Evolutionary conservation across 2,329 filamentous ascomycete genomes (phyloP), one percentile per base, ranked within the genome.

Genomic region (Fusarium fujikuroi): DNA sequence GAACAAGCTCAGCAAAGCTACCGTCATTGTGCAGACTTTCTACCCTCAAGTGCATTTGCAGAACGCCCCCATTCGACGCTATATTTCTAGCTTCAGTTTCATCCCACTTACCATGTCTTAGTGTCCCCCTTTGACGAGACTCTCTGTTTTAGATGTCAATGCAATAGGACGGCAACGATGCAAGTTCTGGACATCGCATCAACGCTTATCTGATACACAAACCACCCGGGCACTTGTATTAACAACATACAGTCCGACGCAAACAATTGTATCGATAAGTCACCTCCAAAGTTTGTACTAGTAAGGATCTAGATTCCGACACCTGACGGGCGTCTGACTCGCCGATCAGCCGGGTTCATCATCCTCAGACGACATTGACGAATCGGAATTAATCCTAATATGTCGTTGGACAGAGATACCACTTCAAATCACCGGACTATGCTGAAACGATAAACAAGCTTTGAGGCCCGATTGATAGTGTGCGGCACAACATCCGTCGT

Each of bases 171-270:
- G 5, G 18, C 21, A 49, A 32, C 3, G 10, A 2, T 18, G 21
- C 15, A 7, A 2, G 4, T 32, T 18, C 21, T 32, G 18, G 46
- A 32, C 10, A 14, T 50, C 11, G 3, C 21, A 7, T 23, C 28
- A 5, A 34, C 28, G 1, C 21, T 19, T 32, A 23, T 32, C 21
- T 23, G 28, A 32, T 32, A 7, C 15, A 2, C 15, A 49, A 5
- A 0, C 10, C 10, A 18, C 15, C 3, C 7, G 2, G 10, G 10
- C 10, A 32, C 7, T 16, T n/a, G 1, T 7, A 12, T 9, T 6
- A 11, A 7, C 15, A 12, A 18, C 3, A 23, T 12, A 2, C 21
- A 7, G 21, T 23, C 7, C 11, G 0, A 7, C 5, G 3, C 2
- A 14, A 18, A 2, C 5, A 34, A 9, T 5, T 7, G 2, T 9